Evolutionary conservation across 768 basidiomycete species (phyloP).

Genomic region (Boletus subparvulus): DNA sequence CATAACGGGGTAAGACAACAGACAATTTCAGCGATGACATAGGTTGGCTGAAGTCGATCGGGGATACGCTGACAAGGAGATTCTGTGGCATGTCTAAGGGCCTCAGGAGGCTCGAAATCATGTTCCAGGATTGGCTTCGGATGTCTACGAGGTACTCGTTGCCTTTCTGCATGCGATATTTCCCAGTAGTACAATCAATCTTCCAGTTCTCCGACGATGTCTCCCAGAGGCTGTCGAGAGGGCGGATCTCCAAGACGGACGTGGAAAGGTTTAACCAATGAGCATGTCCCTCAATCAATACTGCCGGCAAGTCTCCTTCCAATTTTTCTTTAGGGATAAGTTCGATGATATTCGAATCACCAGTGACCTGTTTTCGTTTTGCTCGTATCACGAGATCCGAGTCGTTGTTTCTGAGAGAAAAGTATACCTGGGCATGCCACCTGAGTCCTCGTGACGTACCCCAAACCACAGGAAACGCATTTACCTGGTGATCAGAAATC

Average conservation of each 20-base stretch:
- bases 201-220: constrained; percentile 28
- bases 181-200: constrained; percentile 12
- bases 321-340: constrained; percentile 27
- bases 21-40: constrained; percentile 15
- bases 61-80: constrained; percentile 21
- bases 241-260: constrained; percentile 27
- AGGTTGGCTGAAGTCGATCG: background rate
- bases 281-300: constrained; percentile 20
- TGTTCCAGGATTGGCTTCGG: constrained; percentile 26
- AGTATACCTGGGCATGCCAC: constrained; percentile 17
- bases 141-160: constrained; percentile 24
- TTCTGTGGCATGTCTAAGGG: constrained; percentile 25
- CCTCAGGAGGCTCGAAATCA: constrained; percentile 25
- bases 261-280: constrained; percentile 35
- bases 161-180: constrained; percentile 9
- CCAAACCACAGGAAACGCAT: background rate
- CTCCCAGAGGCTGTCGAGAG: constrained; percentile 26
- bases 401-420: constrained; percentile 11
- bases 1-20: constrained; percentile 40
- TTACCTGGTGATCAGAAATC: constrained; percentile 20
- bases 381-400: constrained; percentile 21
- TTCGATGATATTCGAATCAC: constrained; percentile 10
- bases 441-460: background rate
- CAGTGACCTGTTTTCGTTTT: background rate
- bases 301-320: constrained; percentile 24